These are phyloP conservation scores for apple (Malus domestica) DNA, from an alignment of 306 rosid species.

Conservation along the genomic window DNA sequence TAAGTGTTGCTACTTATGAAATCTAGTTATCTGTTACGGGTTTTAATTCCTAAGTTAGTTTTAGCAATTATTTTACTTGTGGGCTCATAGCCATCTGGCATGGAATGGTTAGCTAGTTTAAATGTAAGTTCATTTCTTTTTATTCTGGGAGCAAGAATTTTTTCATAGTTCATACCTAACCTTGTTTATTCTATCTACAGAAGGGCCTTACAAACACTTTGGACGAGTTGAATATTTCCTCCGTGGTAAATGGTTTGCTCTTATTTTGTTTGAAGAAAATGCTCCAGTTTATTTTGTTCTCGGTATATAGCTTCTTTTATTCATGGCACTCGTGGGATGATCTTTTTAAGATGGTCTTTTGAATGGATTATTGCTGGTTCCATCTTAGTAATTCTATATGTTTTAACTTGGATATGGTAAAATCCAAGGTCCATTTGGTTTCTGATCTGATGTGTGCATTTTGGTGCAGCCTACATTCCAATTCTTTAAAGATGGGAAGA, in stretches of 20 bases:
- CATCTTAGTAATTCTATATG: neutral
- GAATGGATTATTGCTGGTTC: neutral
- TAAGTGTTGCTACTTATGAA: neutral
- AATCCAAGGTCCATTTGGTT: neutral
- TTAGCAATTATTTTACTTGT: neutral
- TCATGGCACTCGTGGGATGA: neutral
- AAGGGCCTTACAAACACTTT: conserved; percentile 50
- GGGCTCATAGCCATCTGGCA: neutral
- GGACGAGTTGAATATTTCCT: conserved; percentile 45
- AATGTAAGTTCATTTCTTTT: neutral
- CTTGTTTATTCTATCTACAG: conserved; percentile 30
- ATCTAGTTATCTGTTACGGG: neutral
- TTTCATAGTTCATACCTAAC: neutral
- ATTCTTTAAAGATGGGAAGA: conserved; percentile 64
- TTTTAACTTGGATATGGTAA: neutral
- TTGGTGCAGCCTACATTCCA: conserved; percentile 77
- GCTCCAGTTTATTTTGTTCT: neutral
- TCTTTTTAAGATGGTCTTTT: neutral
- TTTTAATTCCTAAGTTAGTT: neutral
- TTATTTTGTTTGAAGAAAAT: neutral
- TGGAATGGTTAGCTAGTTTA: neutral
- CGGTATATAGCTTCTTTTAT: neutral
- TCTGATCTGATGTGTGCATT: neutral
- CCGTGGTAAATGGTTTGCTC: conserved; percentile 60
- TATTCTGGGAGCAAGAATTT: neutral